A percentile compares a stretch with the other conserved stretches of the same genome.
phyloP scores from a whole-genome alignment of 331 rosid genomes.

The Rosa hybrid region DNA sequence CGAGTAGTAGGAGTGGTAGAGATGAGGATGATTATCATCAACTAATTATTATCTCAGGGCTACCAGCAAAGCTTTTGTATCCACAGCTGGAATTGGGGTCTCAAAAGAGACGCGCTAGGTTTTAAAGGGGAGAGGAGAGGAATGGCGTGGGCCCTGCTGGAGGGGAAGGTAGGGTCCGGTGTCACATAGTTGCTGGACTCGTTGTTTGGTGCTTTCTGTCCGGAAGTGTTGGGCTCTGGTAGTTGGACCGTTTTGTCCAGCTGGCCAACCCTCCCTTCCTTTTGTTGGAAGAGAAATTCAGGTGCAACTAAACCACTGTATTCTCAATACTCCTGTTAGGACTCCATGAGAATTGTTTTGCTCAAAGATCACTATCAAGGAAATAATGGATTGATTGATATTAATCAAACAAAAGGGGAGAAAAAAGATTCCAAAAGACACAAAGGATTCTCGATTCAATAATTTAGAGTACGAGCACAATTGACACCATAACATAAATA shows the following conservation, averaged over 20 bases:
- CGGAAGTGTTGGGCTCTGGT: constrained; percentile 11
- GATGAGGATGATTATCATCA: neutral
- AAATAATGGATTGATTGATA: neutral
- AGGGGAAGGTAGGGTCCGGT: neutral
- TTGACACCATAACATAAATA: neutral
- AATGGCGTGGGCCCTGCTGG: neutral
- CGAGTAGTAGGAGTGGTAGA: neutral
- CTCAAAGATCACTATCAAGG: neutral
- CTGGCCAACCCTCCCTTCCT: neutral
- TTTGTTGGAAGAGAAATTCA: neutral
- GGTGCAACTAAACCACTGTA: constrained; percentile 11
- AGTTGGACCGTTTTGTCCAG: constrained; percentile 20
- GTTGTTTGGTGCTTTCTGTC: constrained; percentile 18
- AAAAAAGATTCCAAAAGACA: neutral
- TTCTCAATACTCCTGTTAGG: neutral
- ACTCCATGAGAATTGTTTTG: neutral
- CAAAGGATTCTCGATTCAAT: neutral
- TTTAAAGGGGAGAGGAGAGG: neutral
- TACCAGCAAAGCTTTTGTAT: neutral
- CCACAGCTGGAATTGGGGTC: neutral
- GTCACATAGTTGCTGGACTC: constrained; percentile 12
- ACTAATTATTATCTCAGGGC: neutral
- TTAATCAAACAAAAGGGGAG: no score
- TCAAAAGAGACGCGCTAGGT: neutral
- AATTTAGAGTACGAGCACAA: neutral